Evolutionary conservation across 2,329 filamentous ascomycete genomes (phyloP), one percentile per base, ranked within the genome.

Genomic region (Truncatella angustata): DNA sequence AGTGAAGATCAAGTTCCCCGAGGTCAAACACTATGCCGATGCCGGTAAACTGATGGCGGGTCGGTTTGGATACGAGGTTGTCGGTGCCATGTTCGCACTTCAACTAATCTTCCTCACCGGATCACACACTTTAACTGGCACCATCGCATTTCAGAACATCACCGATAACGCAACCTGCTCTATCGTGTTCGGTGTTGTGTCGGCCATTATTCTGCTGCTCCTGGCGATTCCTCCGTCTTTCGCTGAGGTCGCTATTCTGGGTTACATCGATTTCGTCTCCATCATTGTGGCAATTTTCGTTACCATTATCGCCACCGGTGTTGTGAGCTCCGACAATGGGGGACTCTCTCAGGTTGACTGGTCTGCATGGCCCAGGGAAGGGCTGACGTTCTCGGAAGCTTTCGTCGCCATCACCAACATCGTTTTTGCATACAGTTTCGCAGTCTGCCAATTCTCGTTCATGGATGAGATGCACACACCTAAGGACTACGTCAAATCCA

Each of bases 41-140:
- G 82, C 80, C 5, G 82, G 80, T 23, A 70, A 76, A 36, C 67
- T 86, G 30, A 70, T 86, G 30, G 69, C 72, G 51, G 84, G 84
- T 1, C 67, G 60, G 20, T 70, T 77, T 24, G 81, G 79, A 0
- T 74, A 78, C 42, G 78, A 84, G 58, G 54, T 86, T 30, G 69
- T 83, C 51, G 81, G 79, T 6, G 62, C 69, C 28, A 78, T 73
- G 21, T 80, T 82, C 59, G 69, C 77, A 6, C 63, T 85, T 42
- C 80, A 85, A 60, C 68, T 86, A 21, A 65, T 83, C n/a, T 86
- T 87, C 68, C 76, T 85, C 61, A 82, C 85, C 72, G 81, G 77
- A 5, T 82, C 81, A 40, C 85, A 87, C 62, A 71, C 86, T 24
- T 70, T 86, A 48, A 84, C 81, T 1, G 85, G 85, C 60, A 76